Evolutionary conservation across 2,329 filamentous ascomycete genomes (phyloP).

Genomic region (Aspergillus brasiliensis): DNA sequence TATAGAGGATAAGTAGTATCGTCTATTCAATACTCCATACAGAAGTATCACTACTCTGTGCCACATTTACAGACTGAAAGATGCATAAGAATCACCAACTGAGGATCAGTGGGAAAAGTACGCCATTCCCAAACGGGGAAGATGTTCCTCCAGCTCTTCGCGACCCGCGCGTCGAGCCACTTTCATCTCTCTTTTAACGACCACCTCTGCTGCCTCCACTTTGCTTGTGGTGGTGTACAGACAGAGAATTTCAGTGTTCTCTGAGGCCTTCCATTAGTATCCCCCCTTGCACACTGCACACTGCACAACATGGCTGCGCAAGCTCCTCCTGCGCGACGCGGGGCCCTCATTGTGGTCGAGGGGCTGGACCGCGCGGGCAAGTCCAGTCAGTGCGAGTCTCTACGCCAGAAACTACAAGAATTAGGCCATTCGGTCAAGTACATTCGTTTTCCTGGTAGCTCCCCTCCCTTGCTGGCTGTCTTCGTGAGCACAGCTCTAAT

Average conservation of each 20-base stretch:
- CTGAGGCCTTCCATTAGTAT: not conserved
- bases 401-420: slow-evolving; percentile 58
- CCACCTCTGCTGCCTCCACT: too few relatives aligned
- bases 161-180: too few relatives aligned
- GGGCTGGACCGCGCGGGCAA: slow-evolving; percentile 89
- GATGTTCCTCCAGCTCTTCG: too few relatives aligned
- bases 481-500: slow-evolving; percentile 5
- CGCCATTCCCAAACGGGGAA: too few relatives aligned
- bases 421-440: slow-evolving; percentile 58
- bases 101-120: too few relatives aligned
- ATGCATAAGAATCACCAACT: not conserved
- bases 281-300: not conserved
- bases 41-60: not conserved
- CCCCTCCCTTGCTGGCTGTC: not conserved
- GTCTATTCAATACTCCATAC: too few relatives aligned
- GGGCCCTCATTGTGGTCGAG: slow-evolving; percentile 80
- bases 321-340: slow-evolving; percentile 47
- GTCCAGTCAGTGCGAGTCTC: slow-evolving; percentile 79
- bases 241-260: not conserved
- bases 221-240: not conserved
- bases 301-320: slow-evolving; percentile 17
- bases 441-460: slow-evolving; percentile 66
- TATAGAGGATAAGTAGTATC: too few relatives aligned
- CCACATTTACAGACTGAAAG: not conserved
- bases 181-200: too few relatives aligned